These are phyloP conservation scores for Solanum pinnatisectum DNA, from an alignment of 257 asterid species.

Conservation along the genomic window DNA sequence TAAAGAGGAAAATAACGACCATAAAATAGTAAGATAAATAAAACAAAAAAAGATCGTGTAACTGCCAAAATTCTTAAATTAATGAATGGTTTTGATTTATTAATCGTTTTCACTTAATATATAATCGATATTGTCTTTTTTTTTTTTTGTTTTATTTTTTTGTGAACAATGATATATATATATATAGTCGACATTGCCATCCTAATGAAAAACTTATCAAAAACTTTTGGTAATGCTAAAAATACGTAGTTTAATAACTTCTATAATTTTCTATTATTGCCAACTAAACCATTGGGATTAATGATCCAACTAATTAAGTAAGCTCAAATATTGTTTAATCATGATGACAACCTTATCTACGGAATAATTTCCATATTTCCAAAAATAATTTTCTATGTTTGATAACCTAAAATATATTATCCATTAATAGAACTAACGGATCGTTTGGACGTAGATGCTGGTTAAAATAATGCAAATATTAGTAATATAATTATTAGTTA, in stretches of 20 bases:
- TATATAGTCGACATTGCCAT: not conserved
- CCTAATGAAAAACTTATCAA: not conserved
- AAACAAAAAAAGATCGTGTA: not conserved
- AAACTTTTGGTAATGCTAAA: not conserved
- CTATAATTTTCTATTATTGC: not conserved
- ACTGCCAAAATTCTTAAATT: not conserved
- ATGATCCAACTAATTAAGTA: not conserved
- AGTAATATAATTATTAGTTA: not conserved
- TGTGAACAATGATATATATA: too few species aligned
- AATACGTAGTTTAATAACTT: not conserved
- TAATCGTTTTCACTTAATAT: not conserved
- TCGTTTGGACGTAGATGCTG: not conserved
- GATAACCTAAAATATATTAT: not conserved
- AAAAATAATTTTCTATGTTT: not conserved
- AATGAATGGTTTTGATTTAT: not conserved
- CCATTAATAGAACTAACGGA: not conserved
- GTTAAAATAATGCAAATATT: not conserved
- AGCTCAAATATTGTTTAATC: not conserved
- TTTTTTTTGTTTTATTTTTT: too few species aligned
- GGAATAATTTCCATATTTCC: not conserved
- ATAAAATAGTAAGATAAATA: not conserved
- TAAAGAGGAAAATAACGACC: not conserved
- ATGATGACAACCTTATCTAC: not conserved
- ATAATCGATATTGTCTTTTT: not conserved
- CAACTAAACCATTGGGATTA: not conserved